These are phyloP conservation scores for Eucalyptus erythrocorys DNA, from an alignment of 345 rosid genomes.

Conservation along the genomic window DNA sequence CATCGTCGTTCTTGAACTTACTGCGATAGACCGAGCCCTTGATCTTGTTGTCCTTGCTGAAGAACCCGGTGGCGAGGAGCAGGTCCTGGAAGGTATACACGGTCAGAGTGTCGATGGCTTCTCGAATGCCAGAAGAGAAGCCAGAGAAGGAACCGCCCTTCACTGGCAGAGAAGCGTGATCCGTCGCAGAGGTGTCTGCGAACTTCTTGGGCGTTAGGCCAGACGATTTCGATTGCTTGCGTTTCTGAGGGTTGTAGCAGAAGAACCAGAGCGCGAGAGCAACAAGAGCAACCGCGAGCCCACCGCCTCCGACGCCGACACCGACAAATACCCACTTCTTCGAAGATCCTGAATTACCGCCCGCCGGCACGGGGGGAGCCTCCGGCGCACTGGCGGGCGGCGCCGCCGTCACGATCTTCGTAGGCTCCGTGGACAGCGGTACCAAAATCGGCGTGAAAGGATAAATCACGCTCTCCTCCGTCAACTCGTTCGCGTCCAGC, in stretches of 20 bases:
- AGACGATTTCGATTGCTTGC: not conserved
- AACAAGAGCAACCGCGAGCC: constrained; percentile 15
- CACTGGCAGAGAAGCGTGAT: constrained; percentile 2
- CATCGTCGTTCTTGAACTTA: constrained; percentile 53
- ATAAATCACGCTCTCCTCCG: constrained; percentile 5
- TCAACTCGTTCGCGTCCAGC: constrained; percentile 38
- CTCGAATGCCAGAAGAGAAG: constrained; percentile 27
- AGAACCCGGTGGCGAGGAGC: constrained; percentile 41
- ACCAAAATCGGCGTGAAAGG: constrained; percentile 60
- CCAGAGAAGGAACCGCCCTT: constrained; percentile 12
- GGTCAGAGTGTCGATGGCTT: constrained; percentile 54
- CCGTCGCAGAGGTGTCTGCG: constrained; percentile 5
- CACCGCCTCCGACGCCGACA: constrained; percentile 36
- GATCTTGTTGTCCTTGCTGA: constrained; percentile 47
- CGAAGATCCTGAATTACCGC: constrained; percentile 20
- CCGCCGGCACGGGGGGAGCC: not conserved
- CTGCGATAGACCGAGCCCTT: constrained; percentile 61
- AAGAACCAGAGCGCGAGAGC: constrained; percentile 16
- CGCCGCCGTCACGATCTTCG: constrained; percentile 2
- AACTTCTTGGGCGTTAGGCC: not conserved
- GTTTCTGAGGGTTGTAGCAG: not conserved
- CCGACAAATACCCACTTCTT: constrained; percentile 50
- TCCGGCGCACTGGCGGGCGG: constrained; percentile 1
- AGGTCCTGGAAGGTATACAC: constrained; percentile 49
- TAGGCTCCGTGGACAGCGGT: constrained; percentile 45